phyloP scores from a whole-genome alignment of 305 asterid species.

The Rubia peregrina region DNA sequence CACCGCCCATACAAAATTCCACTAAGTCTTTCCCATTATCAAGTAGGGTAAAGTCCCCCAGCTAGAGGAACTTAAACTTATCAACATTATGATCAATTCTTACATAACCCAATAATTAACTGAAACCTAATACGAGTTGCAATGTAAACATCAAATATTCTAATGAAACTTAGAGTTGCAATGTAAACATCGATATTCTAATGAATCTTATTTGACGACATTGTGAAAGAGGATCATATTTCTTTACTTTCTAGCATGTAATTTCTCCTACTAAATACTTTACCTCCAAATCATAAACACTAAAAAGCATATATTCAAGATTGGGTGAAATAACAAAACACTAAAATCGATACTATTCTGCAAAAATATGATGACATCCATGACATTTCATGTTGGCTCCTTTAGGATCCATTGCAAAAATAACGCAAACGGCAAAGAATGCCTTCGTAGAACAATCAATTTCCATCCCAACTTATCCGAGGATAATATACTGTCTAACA shows the following conservation, averaged over 20 bases:
- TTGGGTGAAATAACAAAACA: not conserved
- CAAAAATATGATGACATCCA: not conserved
- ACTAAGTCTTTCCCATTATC: not conserved
- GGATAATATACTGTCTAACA: not conserved
- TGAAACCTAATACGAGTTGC: too few relatives aligned
- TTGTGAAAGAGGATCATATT: not conserved
- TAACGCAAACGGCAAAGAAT: not conserved
- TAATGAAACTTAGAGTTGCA: not conserved
- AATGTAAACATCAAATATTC: too few relatives aligned
- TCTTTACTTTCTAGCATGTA: not conserved
- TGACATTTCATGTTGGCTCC: not conserved
- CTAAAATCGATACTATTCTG: not conserved
- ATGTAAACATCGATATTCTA: not conserved
- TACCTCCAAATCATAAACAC: not conserved
- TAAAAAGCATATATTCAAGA: not conserved
- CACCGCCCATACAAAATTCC: too few relatives aligned
- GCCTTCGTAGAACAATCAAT: not conserved
- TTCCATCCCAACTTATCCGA: not conserved
- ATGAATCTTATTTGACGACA: not conserved
- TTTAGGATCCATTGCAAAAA: not conserved
- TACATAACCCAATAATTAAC: not conserved
- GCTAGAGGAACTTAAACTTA: not conserved
- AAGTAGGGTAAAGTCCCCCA: not conserved
- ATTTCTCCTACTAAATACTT: too few relatives aligned
- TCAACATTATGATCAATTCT: slow-evolving; percentile 1